These are phyloP conservation scores for Thraustotheca clavata DNA, from an alignment of 352 stramenopile species.

Conservation along the genomic window DNA sequence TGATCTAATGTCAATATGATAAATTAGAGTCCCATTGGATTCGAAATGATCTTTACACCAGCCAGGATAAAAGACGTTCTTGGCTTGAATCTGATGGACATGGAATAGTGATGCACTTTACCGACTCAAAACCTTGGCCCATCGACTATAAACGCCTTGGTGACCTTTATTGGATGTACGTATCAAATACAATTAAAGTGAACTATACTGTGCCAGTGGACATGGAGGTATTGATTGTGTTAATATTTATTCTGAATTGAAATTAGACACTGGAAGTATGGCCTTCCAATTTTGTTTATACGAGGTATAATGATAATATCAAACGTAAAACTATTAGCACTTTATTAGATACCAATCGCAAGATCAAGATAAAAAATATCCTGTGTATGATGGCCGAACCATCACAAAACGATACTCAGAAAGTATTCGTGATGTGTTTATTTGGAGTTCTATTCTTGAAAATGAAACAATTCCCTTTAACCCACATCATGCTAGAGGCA, in stretches of 20 bases:
- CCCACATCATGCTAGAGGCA: neutral
- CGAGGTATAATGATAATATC: neutral
- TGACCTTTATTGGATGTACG: neutral
- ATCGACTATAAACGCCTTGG: neutral
- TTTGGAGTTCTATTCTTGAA: neutral
- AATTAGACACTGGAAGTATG: neutral
- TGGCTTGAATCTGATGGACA: no score
- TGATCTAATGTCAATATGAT: neutral
- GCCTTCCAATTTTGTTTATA: neutral
- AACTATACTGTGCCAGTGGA: neutral
- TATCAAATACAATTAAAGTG: neutral
- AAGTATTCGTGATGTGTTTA: neutral
- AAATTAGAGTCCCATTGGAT: constrained; percentile 15
- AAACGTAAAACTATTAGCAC: neutral
- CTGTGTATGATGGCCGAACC: neutral
- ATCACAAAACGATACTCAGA: neutral
- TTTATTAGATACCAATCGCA: neutral
- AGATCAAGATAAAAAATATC: neutral
- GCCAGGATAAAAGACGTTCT: neutral
- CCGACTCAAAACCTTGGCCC: neutral
- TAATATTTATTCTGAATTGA: no score
- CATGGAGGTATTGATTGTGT: neutral
- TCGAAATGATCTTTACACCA: neutral
- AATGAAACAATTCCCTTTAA: neutral
- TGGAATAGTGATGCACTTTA: neutral